Conservation (phyloP, 148 eudicot species). For the Linanthus parryae region DNA sequence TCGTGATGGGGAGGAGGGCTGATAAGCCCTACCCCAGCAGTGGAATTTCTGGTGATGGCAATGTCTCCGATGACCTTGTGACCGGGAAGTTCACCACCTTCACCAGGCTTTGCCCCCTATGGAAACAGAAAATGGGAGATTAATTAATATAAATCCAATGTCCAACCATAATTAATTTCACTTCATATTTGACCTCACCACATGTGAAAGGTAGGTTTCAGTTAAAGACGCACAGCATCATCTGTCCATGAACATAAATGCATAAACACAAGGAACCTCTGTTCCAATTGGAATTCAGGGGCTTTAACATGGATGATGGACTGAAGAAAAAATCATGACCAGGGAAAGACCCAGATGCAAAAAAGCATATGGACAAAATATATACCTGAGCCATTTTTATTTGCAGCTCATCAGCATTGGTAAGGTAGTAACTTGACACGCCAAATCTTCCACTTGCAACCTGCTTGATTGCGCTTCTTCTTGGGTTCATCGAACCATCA, state of each 20-base stretch:
- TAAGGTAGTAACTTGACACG: slow-evolving; percentile 94
- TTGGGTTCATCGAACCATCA: slow-evolving; percentile 90
- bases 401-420: slow-evolving; percentile 97
- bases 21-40: slow-evolving; percentile 97
- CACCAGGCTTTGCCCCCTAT: slow-evolving; percentile 99
- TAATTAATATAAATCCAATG: slow-evolving; percentile 6
- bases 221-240: slow-evolving; percentile 66
- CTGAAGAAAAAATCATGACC: slow-evolving; percentile 10
- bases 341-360: not conserved
- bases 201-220: slow-evolving; percentile 59
- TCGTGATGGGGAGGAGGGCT: slow-evolving; percentile 99
- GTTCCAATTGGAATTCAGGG: slow-evolving; percentile 42
- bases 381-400: slow-evolving; percentile 99
- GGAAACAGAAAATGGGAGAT: slow-evolving; percentile 1
- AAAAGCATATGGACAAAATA: not conserved
- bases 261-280: slow-evolving; percentile 66
- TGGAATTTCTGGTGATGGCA: slow-evolving; percentile 90
- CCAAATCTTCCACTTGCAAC: slow-evolving; percentile 99
- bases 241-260: slow-evolving; percentile 73
- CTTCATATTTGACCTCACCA: slow-evolving; percentile 57
- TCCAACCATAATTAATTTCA: slow-evolving; percentile 8
- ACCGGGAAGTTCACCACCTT: slow-evolving; percentile 99
- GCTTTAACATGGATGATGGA: slow-evolving; percentile 22
- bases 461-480: slow-evolving; percentile 95
- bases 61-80: slow-evolving; percentile 98